Conservation (phyloP, 257 asterid genomes). For the Gentiana macrophylla region DNA sequence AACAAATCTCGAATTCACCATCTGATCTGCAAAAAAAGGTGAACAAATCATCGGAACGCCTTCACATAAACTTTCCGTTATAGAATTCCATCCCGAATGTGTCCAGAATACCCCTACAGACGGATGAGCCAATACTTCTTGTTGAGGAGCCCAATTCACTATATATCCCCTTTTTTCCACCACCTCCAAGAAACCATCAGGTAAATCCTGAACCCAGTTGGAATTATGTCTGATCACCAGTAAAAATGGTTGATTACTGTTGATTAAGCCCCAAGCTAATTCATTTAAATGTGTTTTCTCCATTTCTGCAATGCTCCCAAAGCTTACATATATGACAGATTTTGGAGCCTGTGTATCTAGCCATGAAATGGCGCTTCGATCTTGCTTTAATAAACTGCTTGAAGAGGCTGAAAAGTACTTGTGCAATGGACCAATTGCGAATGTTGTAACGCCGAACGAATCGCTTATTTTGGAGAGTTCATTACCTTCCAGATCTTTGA, state of each 20-base stretch:
- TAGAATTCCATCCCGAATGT: too few species aligned
- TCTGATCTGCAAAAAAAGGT: conserved; percentile 34
- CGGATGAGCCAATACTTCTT: conserved; percentile 19
- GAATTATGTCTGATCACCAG: conserved; percentile 29
- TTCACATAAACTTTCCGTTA: conserved; percentile 11
- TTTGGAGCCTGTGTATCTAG: conserved; percentile 18
- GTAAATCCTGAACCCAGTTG: too few species aligned
- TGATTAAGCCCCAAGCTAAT: too few species aligned
- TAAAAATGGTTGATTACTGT: conserved; percentile 26
- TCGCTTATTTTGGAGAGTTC: conserved; percentile 16
- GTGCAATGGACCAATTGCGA: conserved; percentile 42
- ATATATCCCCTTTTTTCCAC: too few species aligned
- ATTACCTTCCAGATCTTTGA: conserved; percentile 33
- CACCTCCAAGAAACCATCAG: too few species aligned
- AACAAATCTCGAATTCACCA: conserved; percentile 31
- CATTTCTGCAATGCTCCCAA: too few species aligned
- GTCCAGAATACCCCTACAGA: conserved; percentile 19
- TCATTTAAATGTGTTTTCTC: too few species aligned
- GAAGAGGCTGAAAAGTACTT: conserved; percentile 22
- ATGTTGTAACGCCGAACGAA: conserved; percentile 26
- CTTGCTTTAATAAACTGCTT: conserved; percentile 20
- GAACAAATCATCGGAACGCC: conserved; percentile 40
- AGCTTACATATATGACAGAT: conserved; percentile 24
- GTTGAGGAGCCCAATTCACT: conserved; percentile 4
- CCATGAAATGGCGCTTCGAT: conserved; percentile 34